Base-by-base conservation (phyloP, 768 basidiomycete genomes). In the Lactarius psammicola region DNA sequence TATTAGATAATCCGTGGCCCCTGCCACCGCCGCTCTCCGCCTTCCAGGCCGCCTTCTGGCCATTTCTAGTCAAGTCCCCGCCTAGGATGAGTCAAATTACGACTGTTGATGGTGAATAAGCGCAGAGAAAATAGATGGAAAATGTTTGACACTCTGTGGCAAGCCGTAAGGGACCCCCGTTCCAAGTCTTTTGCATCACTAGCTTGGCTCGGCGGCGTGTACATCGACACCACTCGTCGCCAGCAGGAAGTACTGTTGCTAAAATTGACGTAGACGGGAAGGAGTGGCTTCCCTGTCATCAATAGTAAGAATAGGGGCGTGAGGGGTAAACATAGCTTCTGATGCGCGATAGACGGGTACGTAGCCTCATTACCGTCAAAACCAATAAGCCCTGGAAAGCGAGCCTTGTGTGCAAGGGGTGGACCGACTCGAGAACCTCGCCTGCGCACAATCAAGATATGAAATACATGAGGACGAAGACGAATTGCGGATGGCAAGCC, bases 301-400 rank as follows among this genome's bases (percentile, higher is more conserved):
- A 23, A 56, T 46, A 8, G 31, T 30, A 26, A 31, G 17, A 20
- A 51, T 56, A 49, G 36, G 44, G 34, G 36, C 20, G 23, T 13
- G 49, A 40, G 23, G 17, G 31, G n/a, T 23, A 20, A 42, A 65
- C 34, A 55, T 30, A 7, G 15, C 20, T 13, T 33, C 23, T 59
- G 55, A 61, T 18, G 33, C 44, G 46, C 55, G 34, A 42, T 23
- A 38, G 34, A 33, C 44, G 46, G 44, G 60, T 62, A 56, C 54
- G 64, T 61, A 65, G 65, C 55, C 55, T 62, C 60, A 38, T 58
- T 65, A n/a, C 44, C 38, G 44, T 61, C 55, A 55, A 65, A 36
- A 33, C 36, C 23, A n/a, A 56, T 38, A 34, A 33, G 33, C 54
- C 60, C 46, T 49, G 31, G 56, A 57, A 49, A 34, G 28, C 54